Base-by-base conservation (phyloP, 2,329 filamentous ascomycete genomes). In the Fusarium sp. region DNA sequence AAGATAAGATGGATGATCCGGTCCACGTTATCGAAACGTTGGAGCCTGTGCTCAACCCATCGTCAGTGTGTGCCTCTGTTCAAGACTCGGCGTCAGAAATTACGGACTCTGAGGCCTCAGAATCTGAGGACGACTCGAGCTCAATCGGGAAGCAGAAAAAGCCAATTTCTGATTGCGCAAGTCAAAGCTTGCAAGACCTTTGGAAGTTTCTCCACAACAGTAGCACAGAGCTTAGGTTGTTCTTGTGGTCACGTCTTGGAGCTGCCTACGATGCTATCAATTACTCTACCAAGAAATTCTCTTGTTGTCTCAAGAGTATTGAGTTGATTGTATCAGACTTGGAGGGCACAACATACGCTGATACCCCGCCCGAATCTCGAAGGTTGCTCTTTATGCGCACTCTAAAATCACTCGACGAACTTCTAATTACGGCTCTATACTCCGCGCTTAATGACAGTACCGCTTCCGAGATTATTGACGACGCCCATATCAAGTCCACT, bases 221-320 rank as follows among this genome's bases (percentile, higher is more conserved):
- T 42, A 93, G 91, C 73, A 91, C 94, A 2, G 93, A 94, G 52
- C 81, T 98, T 49, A 89, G 93, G 34, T 81, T 98, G 2, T 94
- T 96, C 67, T 83, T 99, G 2, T 99, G 96, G 96, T 90, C 91
- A 64, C 89, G 93, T 49, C 85, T 99, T n/a, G 90, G 93, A 36
- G 91, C 96, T 67, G 95, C 96, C 1, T 99, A 99, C 73, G 86
- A 89, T 51, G 87, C 86, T 9, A 97, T 99, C 62, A 87, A 91
- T 9, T 97, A 97, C 72, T 82, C 88, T 1, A 94, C 95, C 0
- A 97, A 97, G 77, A 89, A 96, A 15, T 88, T 97, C 28, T 96
- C 92, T 1, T 98, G 94, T 77, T 88, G 92, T 62, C 82, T 99
- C 28, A 90, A 91, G 69, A 93, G 92, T 68, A 92, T 98, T 46